These are phyloP conservation scores for Acanthamoeba triangularis DNA, from an alignment of 208 protist genomes.

Conservation along the genomic window DNA sequence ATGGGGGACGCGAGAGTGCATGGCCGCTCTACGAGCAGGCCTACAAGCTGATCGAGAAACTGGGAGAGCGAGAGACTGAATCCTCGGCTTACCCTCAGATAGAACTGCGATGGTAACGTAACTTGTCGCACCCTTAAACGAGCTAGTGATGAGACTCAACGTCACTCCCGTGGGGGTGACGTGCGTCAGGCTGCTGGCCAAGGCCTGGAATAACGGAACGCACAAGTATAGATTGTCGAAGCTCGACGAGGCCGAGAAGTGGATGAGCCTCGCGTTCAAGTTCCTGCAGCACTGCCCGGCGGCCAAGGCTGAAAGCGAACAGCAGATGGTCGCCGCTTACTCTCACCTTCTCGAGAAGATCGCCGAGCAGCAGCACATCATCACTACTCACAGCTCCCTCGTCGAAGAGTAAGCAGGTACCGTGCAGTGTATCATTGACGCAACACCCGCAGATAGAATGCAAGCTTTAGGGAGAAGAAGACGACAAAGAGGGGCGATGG, in stretches of 20 bases:
- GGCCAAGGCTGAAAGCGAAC: constrained; percentile 4
- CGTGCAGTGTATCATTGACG: too few species aligned
- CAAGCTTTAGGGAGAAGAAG: neutral
- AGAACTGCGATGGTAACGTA: constrained; percentile 31
- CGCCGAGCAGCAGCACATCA: neutral
- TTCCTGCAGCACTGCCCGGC: constrained; percentile 45
- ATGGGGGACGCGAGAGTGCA: neutral
- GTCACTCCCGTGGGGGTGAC: neutral
- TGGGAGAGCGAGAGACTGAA: neutral
- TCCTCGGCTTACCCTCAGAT: neutral
- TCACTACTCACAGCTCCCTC: neutral
- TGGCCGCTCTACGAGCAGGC: constrained; percentile 44
- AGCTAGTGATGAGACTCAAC: neutral
- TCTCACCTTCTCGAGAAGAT: constrained; percentile 35
- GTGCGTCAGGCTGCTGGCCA: neutral
- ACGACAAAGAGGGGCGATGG: too few species aligned
- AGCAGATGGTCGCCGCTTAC: constrained; percentile 64
- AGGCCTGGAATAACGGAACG: constrained; percentile 26
- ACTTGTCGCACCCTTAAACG: neutral
- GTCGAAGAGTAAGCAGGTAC: neutral
- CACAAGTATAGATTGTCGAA: constrained; percentile 28
- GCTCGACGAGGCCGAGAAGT: constrained; percentile 43
- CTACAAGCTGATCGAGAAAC: neutral
- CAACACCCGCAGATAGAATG: too few species aligned
- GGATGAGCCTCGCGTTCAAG: constrained; percentile 75